Evolutionary conservation across 2,329 filamentous ascomycete genomes (phyloP), one percentile per base, ranked within the genome.

Genomic region (Raffaelea arxii): DNA sequence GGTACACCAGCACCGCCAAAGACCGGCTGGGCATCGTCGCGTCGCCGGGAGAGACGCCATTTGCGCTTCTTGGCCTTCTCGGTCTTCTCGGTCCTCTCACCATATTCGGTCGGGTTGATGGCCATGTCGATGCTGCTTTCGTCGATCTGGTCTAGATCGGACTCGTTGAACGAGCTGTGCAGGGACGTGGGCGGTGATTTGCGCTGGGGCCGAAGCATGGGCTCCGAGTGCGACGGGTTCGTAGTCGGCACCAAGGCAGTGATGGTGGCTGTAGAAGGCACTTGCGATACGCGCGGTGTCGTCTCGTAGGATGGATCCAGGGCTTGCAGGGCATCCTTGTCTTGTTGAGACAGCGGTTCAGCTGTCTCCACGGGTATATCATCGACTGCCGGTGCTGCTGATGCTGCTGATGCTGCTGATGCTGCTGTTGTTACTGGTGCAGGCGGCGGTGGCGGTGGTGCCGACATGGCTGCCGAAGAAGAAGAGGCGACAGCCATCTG

Each of bases 141-240:
- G 24, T 89, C 86, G 10, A 74, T 63, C 50, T 84, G 80, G 51
- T 94, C 89, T 25, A 81, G 60, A 58, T 95, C 89, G 0, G 88
- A 94, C 54, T 94, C 89, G 22, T 91, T 92, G 53, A 80, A 78
- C 0, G 76, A 80, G 24, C 87, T 91, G 54, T 86, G 80, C 49
- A 89, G 71, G 0, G 89, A 94, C 3, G 82, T 78, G 1, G 85
- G 78, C 1, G 86, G 86, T 1, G 88, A 94, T 49, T 75, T 74
- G 24, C 42, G 44, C 52, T 80, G 79, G 1, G 82, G 79, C 53
- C 78, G 81, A 25, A 90, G 61, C 0, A 75, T 59, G 44, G 65
- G 59, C 4, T 63, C 74, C 46, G 68, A 51, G 71, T 52, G 63
- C 54, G 59, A 63, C 25, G 49, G 37, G n/a, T n/a, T n/a, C 4